phyloP scores from a whole-genome alignment of 78 protist species.

The Dictyostelium intermedium region DNA sequence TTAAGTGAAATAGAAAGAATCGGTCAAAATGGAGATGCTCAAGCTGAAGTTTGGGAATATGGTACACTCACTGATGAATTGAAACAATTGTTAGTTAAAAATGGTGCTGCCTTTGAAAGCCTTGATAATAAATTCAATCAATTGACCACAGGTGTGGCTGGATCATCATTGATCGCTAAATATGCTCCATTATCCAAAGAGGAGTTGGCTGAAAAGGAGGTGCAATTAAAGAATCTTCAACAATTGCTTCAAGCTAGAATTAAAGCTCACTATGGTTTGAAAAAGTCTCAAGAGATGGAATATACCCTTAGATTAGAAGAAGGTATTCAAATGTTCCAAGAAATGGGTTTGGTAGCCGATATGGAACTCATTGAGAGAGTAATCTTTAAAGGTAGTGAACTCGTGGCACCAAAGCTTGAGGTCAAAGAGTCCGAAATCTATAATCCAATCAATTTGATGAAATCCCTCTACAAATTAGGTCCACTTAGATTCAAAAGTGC shows the following conservation, averaged over 20 bases:
- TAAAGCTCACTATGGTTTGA: not conserved
- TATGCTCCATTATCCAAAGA: not conserved
- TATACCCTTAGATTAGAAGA: not conserved
- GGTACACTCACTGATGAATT: not conserved
- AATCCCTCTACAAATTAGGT: not conserved
- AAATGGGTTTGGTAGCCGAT: not conserved
- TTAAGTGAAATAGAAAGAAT: not conserved
- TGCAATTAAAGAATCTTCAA: not conserved
- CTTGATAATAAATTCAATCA: not conserved
- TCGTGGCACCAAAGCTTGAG: not conserved
- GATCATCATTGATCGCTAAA: not conserved
- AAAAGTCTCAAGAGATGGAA: not conserved
- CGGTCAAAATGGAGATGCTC: not conserved
- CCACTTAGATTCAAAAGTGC: not conserved
- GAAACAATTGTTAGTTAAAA: not conserved
- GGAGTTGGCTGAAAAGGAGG: not conserved
- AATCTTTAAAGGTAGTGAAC: not conserved
- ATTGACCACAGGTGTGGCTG: not conserved
- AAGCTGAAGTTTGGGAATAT: not conserved
- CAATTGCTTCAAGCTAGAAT: not conserved
- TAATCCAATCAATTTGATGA: not conserved
- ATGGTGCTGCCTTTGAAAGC: not conserved
- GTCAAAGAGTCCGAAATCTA: not conserved
- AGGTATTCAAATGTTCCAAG: not conserved
- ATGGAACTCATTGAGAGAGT: not conserved